phyloP scores from a whole-genome alignment of 2,329 filamentous ascomycete genomes.

The Paracoccidioides brasiliensis region DNA sequence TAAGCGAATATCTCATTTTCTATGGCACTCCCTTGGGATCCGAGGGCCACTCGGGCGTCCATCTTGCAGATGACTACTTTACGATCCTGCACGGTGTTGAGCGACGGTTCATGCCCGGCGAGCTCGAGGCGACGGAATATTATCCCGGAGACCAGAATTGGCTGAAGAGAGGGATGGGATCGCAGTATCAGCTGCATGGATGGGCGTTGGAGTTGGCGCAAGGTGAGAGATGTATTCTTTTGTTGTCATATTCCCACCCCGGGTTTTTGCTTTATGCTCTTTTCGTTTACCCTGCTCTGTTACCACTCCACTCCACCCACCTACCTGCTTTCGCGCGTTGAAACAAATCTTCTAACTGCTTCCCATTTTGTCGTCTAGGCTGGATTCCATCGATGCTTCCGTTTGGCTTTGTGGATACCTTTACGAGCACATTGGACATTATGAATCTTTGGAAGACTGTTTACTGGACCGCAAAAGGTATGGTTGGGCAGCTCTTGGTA shows the following conservation, averaged over 20 bases:
- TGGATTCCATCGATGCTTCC: slow-evolving; percentile 91
- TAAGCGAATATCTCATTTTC: slow-evolving; percentile 84
- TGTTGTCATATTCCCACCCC: neutral
- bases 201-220: slow-evolving; percentile 73
- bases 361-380: slow-evolving; percentile 30
- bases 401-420: slow-evolving; percentile 73
- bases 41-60: slow-evolving; percentile 75
- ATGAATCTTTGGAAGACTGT: slow-evolving; percentile 74
- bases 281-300: slow-evolving; percentile 11
- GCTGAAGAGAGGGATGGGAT: slow-evolving; percentile 55
- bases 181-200: slow-evolving; percentile 75
- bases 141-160: slow-evolving; percentile 57
- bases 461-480: slow-evolving; percentile 59
- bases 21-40: slow-evolving; percentile 71
- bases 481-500: slow-evolving; percentile 56
- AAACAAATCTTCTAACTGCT: neutral
- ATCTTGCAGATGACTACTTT: slow-evolving; percentile 92
- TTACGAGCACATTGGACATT: slow-evolving; percentile 71
- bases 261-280: slow-evolving; percentile 7
- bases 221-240: slow-evolving; percentile 1
- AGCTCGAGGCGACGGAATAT: slow-evolving; percentile 57
- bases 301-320: too few relatives aligned
- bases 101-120: slow-evolving; percentile 57
- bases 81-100: slow-evolving; percentile 72
- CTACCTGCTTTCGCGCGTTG: neutral